phyloP scores from a whole-genome alignment of 78 protist species.

The Emiliania huxleyi region DNA sequence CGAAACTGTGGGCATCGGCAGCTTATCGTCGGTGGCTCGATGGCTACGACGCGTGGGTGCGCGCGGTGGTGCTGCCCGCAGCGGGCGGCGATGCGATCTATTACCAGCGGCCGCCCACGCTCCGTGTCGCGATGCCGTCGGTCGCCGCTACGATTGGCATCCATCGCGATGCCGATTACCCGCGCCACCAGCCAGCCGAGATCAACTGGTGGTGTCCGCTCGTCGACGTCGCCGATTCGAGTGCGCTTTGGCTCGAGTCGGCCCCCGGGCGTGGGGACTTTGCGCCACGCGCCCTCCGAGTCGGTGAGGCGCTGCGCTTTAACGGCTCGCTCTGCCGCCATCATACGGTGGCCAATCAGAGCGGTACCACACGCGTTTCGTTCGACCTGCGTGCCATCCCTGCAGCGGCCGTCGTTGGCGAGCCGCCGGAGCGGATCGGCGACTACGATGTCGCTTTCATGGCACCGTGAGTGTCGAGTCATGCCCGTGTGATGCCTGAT shows the following conservation, averaged over 20 bases:
- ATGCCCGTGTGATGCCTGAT: no score
- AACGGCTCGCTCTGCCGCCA: not conserved
- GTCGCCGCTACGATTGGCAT: not conserved
- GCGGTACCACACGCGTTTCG: not conserved
- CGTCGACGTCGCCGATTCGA: not conserved
- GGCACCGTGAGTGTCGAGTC: no score
- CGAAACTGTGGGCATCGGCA: not conserved
- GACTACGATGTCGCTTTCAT: no score
- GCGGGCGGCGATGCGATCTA: not conserved
- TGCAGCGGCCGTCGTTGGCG: not conserved
- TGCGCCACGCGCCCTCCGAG: not conserved
- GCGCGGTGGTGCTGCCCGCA: not conserved
- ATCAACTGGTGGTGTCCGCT: not conserved
- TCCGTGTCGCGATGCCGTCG: not conserved
- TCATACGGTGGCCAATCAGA: not conserved
- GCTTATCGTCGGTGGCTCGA: not conserved
- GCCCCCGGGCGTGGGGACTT: not conserved
- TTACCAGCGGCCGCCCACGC: slow-evolving; percentile 3
- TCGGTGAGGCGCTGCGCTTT: not conserved
- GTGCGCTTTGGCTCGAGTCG: not conserved
- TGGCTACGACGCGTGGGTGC: not conserved
- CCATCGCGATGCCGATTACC: not conserved
- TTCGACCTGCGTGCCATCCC: not conserved
- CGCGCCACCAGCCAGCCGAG: not conserved
- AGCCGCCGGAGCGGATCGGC: no score